Evolutionary conservation across 371 early-diverging fungal genomes (phyloP).

Genomic region (Synchytrium microbalum): DNA sequence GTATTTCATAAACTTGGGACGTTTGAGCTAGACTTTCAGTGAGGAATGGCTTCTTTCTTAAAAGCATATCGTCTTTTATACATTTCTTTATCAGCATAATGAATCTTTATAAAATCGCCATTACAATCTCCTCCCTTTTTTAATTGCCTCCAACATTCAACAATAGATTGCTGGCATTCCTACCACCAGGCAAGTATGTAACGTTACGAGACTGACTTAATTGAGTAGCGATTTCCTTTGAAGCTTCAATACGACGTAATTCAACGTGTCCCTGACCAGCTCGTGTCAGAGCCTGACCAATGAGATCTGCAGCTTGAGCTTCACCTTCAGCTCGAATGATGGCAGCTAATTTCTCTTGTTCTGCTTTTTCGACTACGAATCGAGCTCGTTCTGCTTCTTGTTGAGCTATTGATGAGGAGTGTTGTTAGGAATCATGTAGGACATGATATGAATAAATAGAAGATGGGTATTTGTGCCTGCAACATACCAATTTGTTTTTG

Average conservation of each 20-base stretch:
- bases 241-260: constrained; percentile 95
- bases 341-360: constrained; percentile 96
- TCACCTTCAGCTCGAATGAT: constrained; percentile 98
- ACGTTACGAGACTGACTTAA: constrained; percentile 77
- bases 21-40: no score
- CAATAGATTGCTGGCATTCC: constrained; percentile 53
- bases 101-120: no score
- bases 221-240: constrained; percentile 92
- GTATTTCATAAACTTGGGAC: no score
- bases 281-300: constrained; percentile 79
- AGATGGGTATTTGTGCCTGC: not conserved
- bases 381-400: constrained; percentile 94
- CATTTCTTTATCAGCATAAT: no score
- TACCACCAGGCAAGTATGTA: constrained; percentile 80
- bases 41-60: no score
- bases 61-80: no score
- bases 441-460: not conserved
- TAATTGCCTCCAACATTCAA: no score
- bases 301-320: constrained; percentile 82
- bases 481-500: constrained; percentile 34
- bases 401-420: constrained; percentile 30
- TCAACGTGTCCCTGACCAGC: constrained; percentile 89
- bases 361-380: constrained; percentile 90
- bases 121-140: no score
- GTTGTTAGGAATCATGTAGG: not conserved